Evolutionary conservation across 1,284 basidiomycete genomes (phyloP).

Genomic region (Pseudozyma pruni): DNA sequence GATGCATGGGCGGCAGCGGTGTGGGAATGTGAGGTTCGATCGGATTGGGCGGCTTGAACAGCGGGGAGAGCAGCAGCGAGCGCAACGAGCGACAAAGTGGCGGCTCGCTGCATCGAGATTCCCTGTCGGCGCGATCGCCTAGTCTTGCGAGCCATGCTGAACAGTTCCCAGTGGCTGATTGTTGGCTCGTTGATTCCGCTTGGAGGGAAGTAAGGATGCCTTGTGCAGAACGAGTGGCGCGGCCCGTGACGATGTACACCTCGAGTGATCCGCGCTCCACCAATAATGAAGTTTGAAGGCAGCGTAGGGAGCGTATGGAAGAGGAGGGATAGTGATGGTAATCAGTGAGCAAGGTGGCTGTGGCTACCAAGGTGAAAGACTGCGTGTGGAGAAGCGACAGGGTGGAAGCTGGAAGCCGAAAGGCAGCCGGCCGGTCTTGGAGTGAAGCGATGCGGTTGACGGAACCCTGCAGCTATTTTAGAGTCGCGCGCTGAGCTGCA

Average conservation of each 20-base stretch:
- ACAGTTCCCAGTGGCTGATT: background rate
- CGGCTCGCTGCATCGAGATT: slow-evolving; percentile 12
- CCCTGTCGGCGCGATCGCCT: slow-evolving; percentile 1
- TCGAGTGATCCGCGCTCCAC: too few species aligned
- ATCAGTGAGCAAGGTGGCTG: background rate
- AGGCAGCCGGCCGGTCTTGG: background rate
- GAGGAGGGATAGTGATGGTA: background rate
- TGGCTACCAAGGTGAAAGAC: background rate
- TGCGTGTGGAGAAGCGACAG: slow-evolving; percentile 34
- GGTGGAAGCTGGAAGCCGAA: slow-evolving; percentile 12
- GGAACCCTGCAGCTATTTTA: slow-evolving; percentile 11
- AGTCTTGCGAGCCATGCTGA: slow-evolving; percentile 17
- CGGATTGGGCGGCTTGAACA: slow-evolving; percentile 4
- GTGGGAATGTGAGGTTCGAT: background rate
- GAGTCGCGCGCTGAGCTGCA: slow-evolving; percentile 2
- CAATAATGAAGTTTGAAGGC: too few species aligned
- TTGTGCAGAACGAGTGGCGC: too few species aligned
- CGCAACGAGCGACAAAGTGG: slow-evolving; percentile 27
- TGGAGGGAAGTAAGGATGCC: background rate
- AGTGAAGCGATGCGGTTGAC: background rate
- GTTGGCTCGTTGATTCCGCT: background rate
- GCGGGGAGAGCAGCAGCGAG: slow-evolving; percentile 13
- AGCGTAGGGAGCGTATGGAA: background rate
- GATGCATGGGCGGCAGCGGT: background rate
- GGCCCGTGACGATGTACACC: too few species aligned